A percentile compares a stretch with the other conserved stretches of the same genome.
These are phyloP conservation scores for Fusarium burgessii DNA, from an alignment of 2,329 filamentous ascomycete genomes.

Conservation along the genomic window DNA sequence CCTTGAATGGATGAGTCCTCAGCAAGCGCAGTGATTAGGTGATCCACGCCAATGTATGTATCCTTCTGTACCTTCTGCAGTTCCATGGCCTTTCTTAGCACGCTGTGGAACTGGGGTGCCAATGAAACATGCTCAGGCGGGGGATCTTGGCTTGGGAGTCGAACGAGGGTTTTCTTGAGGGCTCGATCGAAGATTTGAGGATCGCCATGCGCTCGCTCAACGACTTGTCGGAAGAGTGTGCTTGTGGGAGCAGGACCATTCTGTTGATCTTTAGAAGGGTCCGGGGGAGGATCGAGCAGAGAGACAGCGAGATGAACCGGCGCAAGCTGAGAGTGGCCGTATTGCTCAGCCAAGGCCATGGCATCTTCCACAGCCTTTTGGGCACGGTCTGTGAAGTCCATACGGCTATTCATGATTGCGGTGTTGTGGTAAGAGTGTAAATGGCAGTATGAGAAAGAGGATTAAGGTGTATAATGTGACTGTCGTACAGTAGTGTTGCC, in stretches of 20 bases:
- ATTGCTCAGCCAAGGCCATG: conserved; percentile 87
- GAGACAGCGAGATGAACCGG: conserved; percentile 91
- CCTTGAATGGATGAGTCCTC: conserved; percentile 82
- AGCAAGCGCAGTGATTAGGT: conserved; percentile 86
- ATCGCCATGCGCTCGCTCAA: conserved; percentile 94
- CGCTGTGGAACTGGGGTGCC: conserved; percentile 82
- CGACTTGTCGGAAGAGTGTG: conserved; percentile 93
- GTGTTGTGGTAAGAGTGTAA: conserved; percentile 13
- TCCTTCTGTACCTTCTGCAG: conserved; percentile 98
- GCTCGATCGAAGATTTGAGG: conserved; percentile 87
- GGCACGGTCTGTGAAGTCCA: conserved; percentile 94
- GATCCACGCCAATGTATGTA: conserved; percentile 92
- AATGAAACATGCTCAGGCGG: conserved; percentile 90
- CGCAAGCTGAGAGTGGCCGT: conserved; percentile 89
- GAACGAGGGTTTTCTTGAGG: conserved; percentile 91
- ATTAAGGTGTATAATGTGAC: conserved; percentile 9
- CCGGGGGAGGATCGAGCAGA: conserved; percentile 79
- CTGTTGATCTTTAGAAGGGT: conserved; percentile 85
- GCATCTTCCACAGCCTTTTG: conserved; percentile 91
- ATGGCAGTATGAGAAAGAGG: conserved; percentile 10
- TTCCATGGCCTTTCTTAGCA: conserved; percentile 86
- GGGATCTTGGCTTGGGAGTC: conserved; percentile 92
- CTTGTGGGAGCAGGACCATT: conserved; percentile 74
- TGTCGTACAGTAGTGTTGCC: conserved; percentile 24
- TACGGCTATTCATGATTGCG: conserved; percentile 75